Base-by-base conservation (phyloP, 2,329 filamentous ascomycete species). In the Monilinia fructigena region DNA sequence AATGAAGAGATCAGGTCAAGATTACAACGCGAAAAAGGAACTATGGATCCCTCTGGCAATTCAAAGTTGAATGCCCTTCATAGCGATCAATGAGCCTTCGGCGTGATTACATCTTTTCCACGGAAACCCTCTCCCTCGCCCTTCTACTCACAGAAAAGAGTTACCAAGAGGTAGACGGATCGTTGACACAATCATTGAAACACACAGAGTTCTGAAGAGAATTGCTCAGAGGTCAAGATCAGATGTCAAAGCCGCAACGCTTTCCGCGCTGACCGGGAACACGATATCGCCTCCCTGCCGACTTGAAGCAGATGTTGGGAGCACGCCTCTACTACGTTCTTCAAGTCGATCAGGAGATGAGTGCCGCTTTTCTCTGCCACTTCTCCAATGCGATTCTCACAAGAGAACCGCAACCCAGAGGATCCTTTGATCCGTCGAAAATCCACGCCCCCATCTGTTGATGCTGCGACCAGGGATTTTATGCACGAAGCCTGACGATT, bases 31-130 rank as follows among this genome's bases (percentile, higher is more conserved):
- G 10, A 12, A 28, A 11, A 28, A 1, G 1, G 38, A 42, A 20
- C 38, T 38, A 45, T 58, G 55, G 23, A 58, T 58, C 12, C 40
- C 55, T 58, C 6, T 45, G 40, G 40, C 55, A 58, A 14, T 45
- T 58, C 55, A 6, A 56, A 6, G 6, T 14, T 0, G 5, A 7
- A 12, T 4, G 3, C n/a, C 2, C 8, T 10, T 1, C 16, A 31
- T 31, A 23, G 26, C 20, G 45, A 11, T 38, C 55, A 12, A 28
- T 58, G 10, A 58, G 28, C 26, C 4, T 45, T 20, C 16, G 45
- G 23, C 55, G 23, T 6, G 31, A 31, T 16, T 4, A 20, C 16
- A 1, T 45, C 0, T 6, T 10, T 14, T 7, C 5, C 16, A 45
- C 45, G 23, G 10, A 20, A n/a, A 23, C 45, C 16, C n/a, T 58